These are phyloP conservation scores for Trichaptum fuscoviolaceum DNA, from an alignment of 768 basidiomycete genomes.

Conservation along the genomic window DNA sequence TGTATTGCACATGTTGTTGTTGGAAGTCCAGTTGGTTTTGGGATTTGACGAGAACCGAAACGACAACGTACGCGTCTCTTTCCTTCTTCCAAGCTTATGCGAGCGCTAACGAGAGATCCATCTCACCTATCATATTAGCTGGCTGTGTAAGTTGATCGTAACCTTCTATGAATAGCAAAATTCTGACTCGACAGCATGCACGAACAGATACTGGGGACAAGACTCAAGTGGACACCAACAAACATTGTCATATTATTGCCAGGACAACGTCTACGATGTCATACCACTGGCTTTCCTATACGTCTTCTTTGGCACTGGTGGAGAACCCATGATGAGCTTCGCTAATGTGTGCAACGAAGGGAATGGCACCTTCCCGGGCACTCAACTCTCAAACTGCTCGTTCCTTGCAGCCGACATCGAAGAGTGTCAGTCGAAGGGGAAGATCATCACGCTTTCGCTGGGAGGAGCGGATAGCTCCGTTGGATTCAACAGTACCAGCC, in stretches of 20 bases:
- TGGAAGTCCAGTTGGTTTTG: not conserved
- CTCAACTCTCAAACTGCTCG: conserved; percentile 9
- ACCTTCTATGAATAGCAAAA: not conserved
- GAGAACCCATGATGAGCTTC: conserved; percentile 20
- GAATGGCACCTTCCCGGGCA: conserved; percentile 11
- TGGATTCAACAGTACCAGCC: conserved; percentile 11
- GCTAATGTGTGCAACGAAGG: conserved; percentile 15
- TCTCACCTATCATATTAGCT: conserved; percentile 5
- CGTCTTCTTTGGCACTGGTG: conserved; percentile 20
- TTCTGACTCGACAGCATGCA: not conserved
- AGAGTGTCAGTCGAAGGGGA: conserved; percentile 14
- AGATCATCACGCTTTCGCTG: conserved; percentile 15
- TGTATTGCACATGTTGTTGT: not conserved
- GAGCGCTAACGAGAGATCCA: not conserved
- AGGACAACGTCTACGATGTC: conserved; percentile 18
- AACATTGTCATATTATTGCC: conserved; percentile 17
- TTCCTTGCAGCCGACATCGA: conserved; percentile 10
- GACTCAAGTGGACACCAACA: conserved; percentile 21
- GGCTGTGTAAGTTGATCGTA: conserved; percentile 9
- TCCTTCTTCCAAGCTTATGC: not conserved
- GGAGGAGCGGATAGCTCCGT: conserved; percentile 12
- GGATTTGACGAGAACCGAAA: conserved; percentile 13
- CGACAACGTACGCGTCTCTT: conserved; percentile 12
- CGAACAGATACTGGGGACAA: conserved; percentile 16
- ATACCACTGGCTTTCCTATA: conserved; percentile 21